Percentiles rank a stretch among this genome's conserved stretches.
Conservation (phyloP, 179 eudicot species). For the Beta lomatogona region DNA sequence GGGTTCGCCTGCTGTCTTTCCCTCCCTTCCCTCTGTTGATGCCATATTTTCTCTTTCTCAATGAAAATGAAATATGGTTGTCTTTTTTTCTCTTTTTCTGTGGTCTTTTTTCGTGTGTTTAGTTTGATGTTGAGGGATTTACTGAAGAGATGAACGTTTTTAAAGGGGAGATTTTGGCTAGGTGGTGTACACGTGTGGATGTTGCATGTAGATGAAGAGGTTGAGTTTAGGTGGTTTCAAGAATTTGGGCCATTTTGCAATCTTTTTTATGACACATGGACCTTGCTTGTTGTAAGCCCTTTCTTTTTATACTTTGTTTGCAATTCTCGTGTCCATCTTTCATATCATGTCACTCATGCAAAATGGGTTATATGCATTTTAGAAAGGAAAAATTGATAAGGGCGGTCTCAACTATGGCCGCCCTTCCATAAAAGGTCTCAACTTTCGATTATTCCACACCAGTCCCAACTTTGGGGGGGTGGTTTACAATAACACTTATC, state of each 20-base stretch:
- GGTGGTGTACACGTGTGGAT: conserved; percentile 22
- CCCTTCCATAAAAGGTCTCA: too few species aligned
- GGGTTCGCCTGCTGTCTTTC: conserved; percentile 50
- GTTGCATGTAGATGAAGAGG: conserved; percentile 16
- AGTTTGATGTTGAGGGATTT: not conserved
- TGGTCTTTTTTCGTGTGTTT: not conserved
- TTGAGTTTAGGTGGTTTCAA: conserved; percentile 8
- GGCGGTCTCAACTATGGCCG: too few species aligned
- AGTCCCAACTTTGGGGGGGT: too few species aligned
- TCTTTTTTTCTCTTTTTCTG: too few species aligned
- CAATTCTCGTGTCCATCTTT: too few species aligned
- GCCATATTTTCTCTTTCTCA: conserved; percentile 18
- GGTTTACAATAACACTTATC: too few species aligned
- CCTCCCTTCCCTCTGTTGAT: conserved; percentile 12
- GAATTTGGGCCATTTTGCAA: conserved; percentile 12
- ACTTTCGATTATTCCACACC: too few species aligned
- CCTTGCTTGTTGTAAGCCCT: not conserved
- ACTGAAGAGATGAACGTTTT: not conserved
- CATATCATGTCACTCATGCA: too few species aligned
- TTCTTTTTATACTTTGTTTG: too few species aligned
- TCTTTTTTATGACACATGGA: conserved; percentile 15
- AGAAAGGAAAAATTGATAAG: too few species aligned
- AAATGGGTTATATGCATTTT: too few species aligned
- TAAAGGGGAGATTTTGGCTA: not conserved
- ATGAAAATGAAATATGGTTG: not conserved